phyloP scores from a whole-genome alignment of 1,139 yeast species.

The Saccharomyces hybrid region DNA sequence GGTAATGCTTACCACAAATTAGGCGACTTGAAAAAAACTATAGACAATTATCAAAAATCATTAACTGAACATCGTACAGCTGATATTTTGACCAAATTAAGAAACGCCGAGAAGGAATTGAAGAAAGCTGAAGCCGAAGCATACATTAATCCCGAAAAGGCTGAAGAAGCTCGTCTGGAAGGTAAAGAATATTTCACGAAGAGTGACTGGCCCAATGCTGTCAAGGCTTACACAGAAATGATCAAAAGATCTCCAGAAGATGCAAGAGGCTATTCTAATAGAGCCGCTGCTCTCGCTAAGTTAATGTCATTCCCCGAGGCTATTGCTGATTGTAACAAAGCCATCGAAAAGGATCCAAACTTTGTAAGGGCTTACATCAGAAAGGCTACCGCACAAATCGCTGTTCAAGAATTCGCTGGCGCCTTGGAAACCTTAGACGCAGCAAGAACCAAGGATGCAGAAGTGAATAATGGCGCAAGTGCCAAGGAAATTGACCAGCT shows the following conservation, averaged over 20 bases:
- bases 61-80: slow-evolving; percentile 97
- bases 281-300: slow-evolving; percentile 95
- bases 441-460: slow-evolving; percentile 71
- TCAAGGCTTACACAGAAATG: slow-evolving; percentile 91
- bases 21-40: slow-evolving; percentile 66
- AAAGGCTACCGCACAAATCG: slow-evolving; percentile 90
- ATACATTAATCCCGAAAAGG: slow-evolving; percentile 82
- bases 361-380: slow-evolving; percentile 94
- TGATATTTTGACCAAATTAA: slow-evolving; percentile 79
- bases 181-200: slow-evolving; percentile 87
- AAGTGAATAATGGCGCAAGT: slow-evolving; percentile 52
- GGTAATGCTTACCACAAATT: slow-evolving; percentile 76
- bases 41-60: slow-evolving; percentile 76
- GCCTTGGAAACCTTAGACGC: slow-evolving; percentile 74
- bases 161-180: slow-evolving; percentile 87
- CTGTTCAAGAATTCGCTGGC: slow-evolving; percentile 77
- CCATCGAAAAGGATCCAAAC: slow-evolving; percentile 77
- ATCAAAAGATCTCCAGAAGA: slow-evolving; percentile 92
- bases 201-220: slow-evolving; percentile 96
- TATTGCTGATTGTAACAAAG: slow-evolving; percentile 81
- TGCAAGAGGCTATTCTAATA: slow-evolving; percentile 93
- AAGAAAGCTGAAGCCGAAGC: slow-evolving; percentile 69
- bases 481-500: slow-evolving; percentile 75
- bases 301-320: slow-evolving; percentile 97
- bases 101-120: slow-evolving; percentile 78